Evolutionary conservation across 176 grass and related monocot species (phyloP), one percentile per base, ranked within the genome.

Genomic region (Musa schizocarpa): DNA sequence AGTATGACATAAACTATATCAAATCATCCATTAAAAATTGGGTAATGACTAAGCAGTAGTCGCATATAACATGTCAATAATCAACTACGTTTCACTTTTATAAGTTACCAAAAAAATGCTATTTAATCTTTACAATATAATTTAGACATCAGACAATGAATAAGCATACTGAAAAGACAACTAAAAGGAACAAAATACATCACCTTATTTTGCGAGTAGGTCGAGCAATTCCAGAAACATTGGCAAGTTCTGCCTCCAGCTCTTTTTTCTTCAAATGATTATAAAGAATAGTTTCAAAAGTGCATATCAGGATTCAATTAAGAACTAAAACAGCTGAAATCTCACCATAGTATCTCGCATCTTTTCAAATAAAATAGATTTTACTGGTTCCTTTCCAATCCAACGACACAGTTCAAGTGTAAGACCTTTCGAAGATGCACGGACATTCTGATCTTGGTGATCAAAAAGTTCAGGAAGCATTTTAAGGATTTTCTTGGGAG

Each of bases 201-300:
- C 53, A 99, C 96, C 96, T 95, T 99, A 99, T 95, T 83, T 99
- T 99, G 50, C 96, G 96, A 80, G 91, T 92, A 75, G 96, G 96
- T 51, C 87, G 91, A 76, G 88, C 86, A 77, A 82, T 62, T 63
- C 96, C 91, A 0, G 86, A 87, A 54, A 95, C 91, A 16, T 99
- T 99, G 74, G 88, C 88, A 55, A 99, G 68, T 53, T 99, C 96
- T 51, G 88, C 91, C 82, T 99, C 96, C 84, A 99, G 79, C 74
- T 99, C 96, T 87, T 99, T 99, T 95, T 94, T 99, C 96, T 99
- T 79, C 71, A 85, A 74, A 92, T 9, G 74, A 26, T 77, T 50
- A 79, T 34, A 80, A 78, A 81, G 82, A 69, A 14, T 24, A 76
- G 25, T 50, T 79, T 81, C 77, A 19, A 27, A 58, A 34, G n/a